Evolutionary conservation across 208 protist genomes (phyloP).

Genomic region (Borovskyia barvae): DNA sequence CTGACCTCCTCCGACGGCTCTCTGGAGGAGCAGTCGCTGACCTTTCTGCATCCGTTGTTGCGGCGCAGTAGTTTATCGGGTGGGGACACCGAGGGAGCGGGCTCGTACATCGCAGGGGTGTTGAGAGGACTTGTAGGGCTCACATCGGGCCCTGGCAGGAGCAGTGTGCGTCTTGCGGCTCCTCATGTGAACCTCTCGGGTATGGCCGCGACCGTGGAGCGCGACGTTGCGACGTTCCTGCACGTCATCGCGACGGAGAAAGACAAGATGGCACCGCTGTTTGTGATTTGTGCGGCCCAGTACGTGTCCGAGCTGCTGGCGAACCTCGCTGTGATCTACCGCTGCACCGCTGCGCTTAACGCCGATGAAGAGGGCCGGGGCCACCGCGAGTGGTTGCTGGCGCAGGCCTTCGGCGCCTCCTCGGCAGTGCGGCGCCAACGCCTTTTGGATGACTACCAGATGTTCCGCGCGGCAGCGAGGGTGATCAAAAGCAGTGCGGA

Average conservation of each 20-base stretch:
- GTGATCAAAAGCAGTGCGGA: slow-evolving; percentile 29
- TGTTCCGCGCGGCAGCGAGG: slow-evolving; percentile 20
- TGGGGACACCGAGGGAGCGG: neutral
- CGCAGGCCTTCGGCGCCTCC: slow-evolving; percentile 59
- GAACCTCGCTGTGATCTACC: slow-evolving; percentile 71
- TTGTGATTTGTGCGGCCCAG: slow-evolving; percentile 42
- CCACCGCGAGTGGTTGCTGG: slow-evolving; percentile 71
- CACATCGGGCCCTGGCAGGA: slow-evolving; percentile 18
- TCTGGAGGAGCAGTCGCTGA: slow-evolving; percentile 40
- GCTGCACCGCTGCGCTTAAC: slow-evolving; percentile 59
- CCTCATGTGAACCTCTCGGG: slow-evolving; percentile 67
- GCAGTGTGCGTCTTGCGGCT: slow-evolving; percentile 36
- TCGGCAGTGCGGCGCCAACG: slow-evolving; percentile 40
- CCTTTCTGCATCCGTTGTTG: slow-evolving; percentile 50
- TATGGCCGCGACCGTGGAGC: slow-evolving; percentile 40
- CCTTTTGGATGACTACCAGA: slow-evolving; percentile 36
- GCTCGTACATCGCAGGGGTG: neutral
- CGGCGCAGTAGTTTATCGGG: slow-evolving; percentile 7
- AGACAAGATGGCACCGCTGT: slow-evolving; percentile 26
- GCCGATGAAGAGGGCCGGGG: slow-evolving; percentile 45
- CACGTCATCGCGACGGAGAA: slow-evolving; percentile 24
- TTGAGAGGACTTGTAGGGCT: slow-evolving; percentile 19
- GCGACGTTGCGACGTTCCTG: slow-evolving; percentile 46
- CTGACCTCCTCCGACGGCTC: slow-evolving; percentile 32
- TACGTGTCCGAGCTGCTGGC: slow-evolving; percentile 70